A percentile compares a stretch with the other conserved stretches of the same genome.
Evolutionary conservation across 2,329 filamentous ascomycete species (phyloP).

Genomic region (Aureobasidium zeae): DNA sequence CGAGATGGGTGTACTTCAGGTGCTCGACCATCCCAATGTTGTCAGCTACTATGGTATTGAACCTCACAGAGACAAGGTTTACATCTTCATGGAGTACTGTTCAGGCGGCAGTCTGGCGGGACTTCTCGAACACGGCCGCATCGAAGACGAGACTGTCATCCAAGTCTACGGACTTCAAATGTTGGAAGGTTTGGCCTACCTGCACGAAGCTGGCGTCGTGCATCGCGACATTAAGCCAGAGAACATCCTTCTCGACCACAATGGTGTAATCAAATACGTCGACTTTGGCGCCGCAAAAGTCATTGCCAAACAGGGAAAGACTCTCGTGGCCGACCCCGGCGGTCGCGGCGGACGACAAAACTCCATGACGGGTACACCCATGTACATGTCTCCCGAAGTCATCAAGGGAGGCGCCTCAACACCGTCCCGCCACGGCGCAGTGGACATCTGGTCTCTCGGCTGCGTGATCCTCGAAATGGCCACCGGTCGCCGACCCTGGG

Average conservation of each 20-base stretch:
- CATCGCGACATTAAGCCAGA: constrained; percentile 98
- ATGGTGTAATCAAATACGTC: constrained; percentile 97
- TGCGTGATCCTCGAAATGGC: constrained; percentile 98
- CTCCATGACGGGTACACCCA: constrained; percentile 94
- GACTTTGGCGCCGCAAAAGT: constrained; percentile 97
- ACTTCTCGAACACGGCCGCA: constrained; percentile 86
- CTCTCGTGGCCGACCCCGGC: constrained; percentile 52
- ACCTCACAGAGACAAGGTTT: constrained; percentile 97
- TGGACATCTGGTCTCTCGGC: constrained; percentile 92
- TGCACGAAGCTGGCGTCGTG: constrained; percentile 84
- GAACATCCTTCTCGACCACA: constrained; percentile 91
- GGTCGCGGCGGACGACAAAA: constrained; percentile 49
- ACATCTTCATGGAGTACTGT: constrained; percentile 99
- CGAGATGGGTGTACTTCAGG: constrained; percentile 92
- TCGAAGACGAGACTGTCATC: constrained; percentile 95
- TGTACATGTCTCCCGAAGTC: constrained; percentile 99
- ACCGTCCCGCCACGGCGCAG: constrained; percentile 66
- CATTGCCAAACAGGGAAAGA: constrained; percentile 87
- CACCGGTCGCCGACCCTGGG: constrained; percentile 88
- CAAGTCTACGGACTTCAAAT: constrained; percentile 94
- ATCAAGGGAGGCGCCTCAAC: constrained; percentile 81
- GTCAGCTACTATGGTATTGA: constrained; percentile 98
- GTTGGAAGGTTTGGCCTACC: constrained; percentile 84
- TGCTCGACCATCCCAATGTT: constrained; percentile 93
- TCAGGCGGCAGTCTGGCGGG: constrained; percentile 86